Percentiles rank a stretch among this genome's conserved stretches.
phyloP scores from a whole-genome alignment of 495 filamentous ascomycete species.

The Echria macrotheca region DNA sequence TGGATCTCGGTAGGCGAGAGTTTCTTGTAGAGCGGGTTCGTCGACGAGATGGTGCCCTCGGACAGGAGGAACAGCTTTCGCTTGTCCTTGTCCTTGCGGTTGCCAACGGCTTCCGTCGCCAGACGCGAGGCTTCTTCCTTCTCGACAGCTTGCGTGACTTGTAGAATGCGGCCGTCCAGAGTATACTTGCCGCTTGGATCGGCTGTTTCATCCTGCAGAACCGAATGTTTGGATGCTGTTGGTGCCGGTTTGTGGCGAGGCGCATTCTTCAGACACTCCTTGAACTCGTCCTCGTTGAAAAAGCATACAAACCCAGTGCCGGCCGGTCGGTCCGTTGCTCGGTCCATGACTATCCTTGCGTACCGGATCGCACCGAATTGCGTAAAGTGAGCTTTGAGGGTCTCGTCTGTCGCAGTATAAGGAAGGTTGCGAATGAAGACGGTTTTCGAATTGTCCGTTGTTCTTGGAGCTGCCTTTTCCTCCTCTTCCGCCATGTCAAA shows the following conservation, averaged over 20 bases:
- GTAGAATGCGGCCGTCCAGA: constrained; percentile 79
- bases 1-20: constrained; percentile 76
- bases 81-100: constrained; percentile 77
- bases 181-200: constrained; percentile 82
- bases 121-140: constrained; percentile 71
- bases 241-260: constrained; percentile 51
- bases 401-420: constrained; percentile 74
- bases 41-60: constrained; percentile 73
- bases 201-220: constrained; percentile 73
- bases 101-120: constrained; percentile 58
- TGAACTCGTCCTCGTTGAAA: constrained; percentile 66
- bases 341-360: constrained; percentile 82
- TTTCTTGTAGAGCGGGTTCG: constrained; percentile 65
- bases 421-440: constrained; percentile 94
- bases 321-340: constrained; percentile 72
- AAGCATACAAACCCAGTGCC: constrained; percentile 97
- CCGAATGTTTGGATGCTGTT: constrained; percentile 57
- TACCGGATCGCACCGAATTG: constrained; percentile 82
- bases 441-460: constrained; percentile 59
- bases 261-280: constrained; percentile 64
- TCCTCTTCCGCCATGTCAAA: constrained; percentile 32
- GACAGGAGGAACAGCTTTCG: constrained; percentile 83
- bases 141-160: constrained; percentile 77
- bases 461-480: constrained; percentile 28
- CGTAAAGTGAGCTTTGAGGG: constrained; percentile 74